Percentiles rank a stretch among this genome's conserved stretches.
Evolutionary conservation across 495 filamentous ascomycete genomes (phyloP).

Genomic region (Penicillium salamii): DNA sequence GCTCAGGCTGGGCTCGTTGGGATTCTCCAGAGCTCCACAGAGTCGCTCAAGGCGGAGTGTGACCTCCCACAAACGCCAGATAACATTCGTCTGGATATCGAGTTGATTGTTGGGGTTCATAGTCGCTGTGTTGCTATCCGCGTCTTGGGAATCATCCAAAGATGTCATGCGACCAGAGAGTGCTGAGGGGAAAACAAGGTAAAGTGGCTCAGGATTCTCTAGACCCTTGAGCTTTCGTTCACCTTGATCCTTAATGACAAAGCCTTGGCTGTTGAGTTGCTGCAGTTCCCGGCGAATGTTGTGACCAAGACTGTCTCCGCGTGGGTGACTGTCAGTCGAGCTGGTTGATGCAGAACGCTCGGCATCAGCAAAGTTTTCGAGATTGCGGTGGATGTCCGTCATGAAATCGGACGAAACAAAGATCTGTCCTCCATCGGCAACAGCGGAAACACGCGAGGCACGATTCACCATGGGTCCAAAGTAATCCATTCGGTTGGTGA

Average conservation of each 20-base stretch:
- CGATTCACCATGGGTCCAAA: constrained; percentile 99
- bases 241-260: constrained; percentile 94
- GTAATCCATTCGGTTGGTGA: constrained; percentile 98
- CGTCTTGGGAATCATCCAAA: constrained; percentile 47
- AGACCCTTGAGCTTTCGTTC: constrained; percentile 92
- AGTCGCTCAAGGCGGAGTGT: constrained; percentile 88
- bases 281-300: constrained; percentile 85
- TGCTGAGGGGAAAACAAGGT: constrained; percentile 86
- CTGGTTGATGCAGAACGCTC: constrained; percentile 66
- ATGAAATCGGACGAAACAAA: constrained; percentile 96
- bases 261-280: constrained; percentile 85
- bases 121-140: constrained; percentile 35
- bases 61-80: constrained; percentile 89
- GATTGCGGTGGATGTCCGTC: constrained; percentile 85
- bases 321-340: constrained; percentile 69
- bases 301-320: constrained; percentile 48
- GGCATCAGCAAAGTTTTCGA: constrained; percentile 77
- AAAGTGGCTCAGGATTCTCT: constrained; percentile 94
- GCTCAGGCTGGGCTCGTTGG: constrained; percentile 53
- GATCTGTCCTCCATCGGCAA: constrained; percentile 96
- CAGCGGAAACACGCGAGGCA: constrained; percentile 84
- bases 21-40: constrained; percentile 78
- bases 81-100: constrained; percentile 71
- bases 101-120: constrained; percentile 55
- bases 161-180: constrained; percentile 75